These are phyloP conservation scores for Aspergillus sp. DNA, from an alignment of 2,329 filamentous ascomycete genomes.

Conservation along the genomic window DNA sequence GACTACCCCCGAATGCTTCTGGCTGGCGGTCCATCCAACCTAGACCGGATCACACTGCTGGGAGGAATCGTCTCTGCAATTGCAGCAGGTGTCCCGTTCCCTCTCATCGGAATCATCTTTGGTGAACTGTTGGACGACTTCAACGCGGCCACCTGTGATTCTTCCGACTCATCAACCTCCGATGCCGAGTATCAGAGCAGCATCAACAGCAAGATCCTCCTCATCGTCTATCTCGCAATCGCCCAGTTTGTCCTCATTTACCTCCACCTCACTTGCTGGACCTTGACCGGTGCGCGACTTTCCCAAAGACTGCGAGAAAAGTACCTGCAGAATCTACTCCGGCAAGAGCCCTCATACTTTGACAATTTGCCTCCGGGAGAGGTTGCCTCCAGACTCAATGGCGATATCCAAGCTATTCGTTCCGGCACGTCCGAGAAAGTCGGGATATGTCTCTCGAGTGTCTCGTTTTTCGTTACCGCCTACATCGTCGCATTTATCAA, in stretches of 20 bases:
- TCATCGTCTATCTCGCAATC: conserved; percentile 63
- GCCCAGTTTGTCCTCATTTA: conserved; percentile 65
- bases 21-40: conserved; percentile 35
- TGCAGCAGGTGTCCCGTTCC: conserved; percentile 41
- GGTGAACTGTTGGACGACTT: conserved; percentile 42
- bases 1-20: conserved; percentile 37
- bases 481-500: conserved; percentile 68
- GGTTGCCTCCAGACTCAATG: conserved; percentile 62
- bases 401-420: conserved; percentile 66
- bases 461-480: conserved; percentile 66
- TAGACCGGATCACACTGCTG: conserved; percentile 28
- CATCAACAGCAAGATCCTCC: conserved; percentile 56
- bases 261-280: conserved; percentile 63
- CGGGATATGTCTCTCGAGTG: conserved; percentile 60
- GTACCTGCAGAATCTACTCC: conserved; percentile 59
- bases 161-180: conserved; percentile 8
- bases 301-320: conserved; percentile 61
- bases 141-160: conserved; percentile 31
- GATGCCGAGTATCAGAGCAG: conserved; percentile 20
- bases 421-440: conserved; percentile 70
- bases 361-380: conserved; percentile 63
- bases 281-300: conserved; percentile 61
- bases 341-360: conserved; percentile 64
- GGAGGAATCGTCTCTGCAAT: conserved; percentile 29
- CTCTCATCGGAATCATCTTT: conserved; percentile 41